Conservation (phyloP, 1,284 basidiomycete genomes). For the Malassezia dermatis region DNA sequence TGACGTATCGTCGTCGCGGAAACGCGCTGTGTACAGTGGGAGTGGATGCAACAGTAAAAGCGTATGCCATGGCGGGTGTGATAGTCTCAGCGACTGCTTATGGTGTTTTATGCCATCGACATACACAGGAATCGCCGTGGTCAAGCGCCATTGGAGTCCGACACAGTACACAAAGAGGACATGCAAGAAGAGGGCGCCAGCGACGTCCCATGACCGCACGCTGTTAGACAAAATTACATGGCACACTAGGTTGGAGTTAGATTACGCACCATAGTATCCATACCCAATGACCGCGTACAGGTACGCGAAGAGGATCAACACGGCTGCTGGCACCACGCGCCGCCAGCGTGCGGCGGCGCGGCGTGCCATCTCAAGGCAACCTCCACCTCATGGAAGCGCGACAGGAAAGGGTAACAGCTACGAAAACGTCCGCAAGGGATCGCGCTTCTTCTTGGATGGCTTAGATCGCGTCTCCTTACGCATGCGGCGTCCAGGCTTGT, state of each 20-base stretch:
- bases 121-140: neutral
- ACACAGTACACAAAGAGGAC: conserved; percentile 1
- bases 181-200: neutral
- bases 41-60: neutral
- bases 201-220: neutral
- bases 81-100: neutral
- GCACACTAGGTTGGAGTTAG: neutral
- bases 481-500: conserved; percentile 1
- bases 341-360: neutral
- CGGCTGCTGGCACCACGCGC: neutral
- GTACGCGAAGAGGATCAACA: neutral
- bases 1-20: neutral
- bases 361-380: neutral
- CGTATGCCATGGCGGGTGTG: neutral
- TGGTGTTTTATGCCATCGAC: neutral
- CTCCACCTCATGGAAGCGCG: neutral
- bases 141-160: neutral
- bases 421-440: conserved; percentile 15
- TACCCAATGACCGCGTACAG: neutral
- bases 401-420: neutral
- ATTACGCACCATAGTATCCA: neutral
- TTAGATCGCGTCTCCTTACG: neutral
- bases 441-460: conserved; percentile 5
- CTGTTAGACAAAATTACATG: neutral
- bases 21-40: neutral